Evolutionary conservation across 2,329 filamentous ascomycete genomes (phyloP).

Genomic region (Boeremia lycopersici): DNA sequence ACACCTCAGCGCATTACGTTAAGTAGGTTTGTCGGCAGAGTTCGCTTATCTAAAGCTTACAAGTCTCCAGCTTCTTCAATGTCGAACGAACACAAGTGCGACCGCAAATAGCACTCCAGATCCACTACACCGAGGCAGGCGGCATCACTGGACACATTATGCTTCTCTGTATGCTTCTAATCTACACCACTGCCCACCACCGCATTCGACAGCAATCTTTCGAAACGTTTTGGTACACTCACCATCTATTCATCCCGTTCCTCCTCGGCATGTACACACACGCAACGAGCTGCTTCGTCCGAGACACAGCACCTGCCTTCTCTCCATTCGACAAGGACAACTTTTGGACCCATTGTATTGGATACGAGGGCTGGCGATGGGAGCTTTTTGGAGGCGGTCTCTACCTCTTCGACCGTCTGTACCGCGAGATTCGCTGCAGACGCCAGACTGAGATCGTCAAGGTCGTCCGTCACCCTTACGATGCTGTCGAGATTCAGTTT

Average conservation of each 20-base stretch:
- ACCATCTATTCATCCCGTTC: slow-evolving; percentile 98
- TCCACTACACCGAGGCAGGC: slow-evolving; percentile 87
- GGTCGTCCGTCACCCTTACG: slow-evolving; percentile 94
- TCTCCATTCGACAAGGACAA: slow-evolving; percentile 82
- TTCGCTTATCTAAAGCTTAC: neutral
- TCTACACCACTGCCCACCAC: slow-evolving; percentile 94
- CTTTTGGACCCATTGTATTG: slow-evolving; percentile 93
- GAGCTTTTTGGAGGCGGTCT: slow-evolving; percentile 84
- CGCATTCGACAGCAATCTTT: slow-evolving; percentile 96
- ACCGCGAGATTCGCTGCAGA: slow-evolving; percentile 84
- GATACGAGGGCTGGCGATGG: slow-evolving; percentile 97
- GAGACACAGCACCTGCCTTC: slow-evolving; percentile 72
- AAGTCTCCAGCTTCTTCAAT: slow-evolving; percentile 77
- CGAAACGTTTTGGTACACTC: slow-evolving; percentile 99
- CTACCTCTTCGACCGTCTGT: slow-evolving; percentile 87
- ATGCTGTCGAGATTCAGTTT: slow-evolving; percentile 97
- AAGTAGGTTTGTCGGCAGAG: slow-evolving; percentile 64
- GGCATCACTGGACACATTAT: slow-evolving; percentile 97
- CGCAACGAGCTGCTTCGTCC: slow-evolving; percentile 94
- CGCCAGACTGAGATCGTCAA: slow-evolving; percentile 88
- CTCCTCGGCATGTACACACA: slow-evolving; percentile 93
- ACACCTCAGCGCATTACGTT: slow-evolving; percentile 86
- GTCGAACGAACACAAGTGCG: slow-evolving; percentile 86
- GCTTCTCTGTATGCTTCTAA: slow-evolving; percentile 98
- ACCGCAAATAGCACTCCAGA: slow-evolving; percentile 79